Conservation (phyloP, 1,139 yeast genomes). For the Debaryomyces udenii region DNA sequence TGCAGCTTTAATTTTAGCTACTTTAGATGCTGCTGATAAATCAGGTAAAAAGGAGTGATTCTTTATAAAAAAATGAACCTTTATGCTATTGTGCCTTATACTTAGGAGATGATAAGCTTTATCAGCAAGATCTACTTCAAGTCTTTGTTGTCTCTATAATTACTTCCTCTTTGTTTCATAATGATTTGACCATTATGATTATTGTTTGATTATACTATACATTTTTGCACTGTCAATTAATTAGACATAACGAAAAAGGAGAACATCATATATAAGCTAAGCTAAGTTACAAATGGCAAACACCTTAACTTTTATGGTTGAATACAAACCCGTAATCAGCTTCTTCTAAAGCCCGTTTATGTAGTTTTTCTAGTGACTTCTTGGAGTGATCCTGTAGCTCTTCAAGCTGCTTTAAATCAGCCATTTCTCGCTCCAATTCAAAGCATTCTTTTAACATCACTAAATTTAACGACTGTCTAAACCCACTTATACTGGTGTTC, state of each 20-base stretch:
- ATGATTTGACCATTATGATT: constrained; percentile 4
- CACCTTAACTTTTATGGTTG: not conserved
- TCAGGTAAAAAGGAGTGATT: constrained; percentile 19
- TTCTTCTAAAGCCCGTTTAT: constrained; percentile 33
- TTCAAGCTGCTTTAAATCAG: constrained; percentile 24
- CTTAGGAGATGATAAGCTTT: not conserved
- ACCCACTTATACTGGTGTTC: constrained; percentile 48
- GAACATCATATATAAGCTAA: no score
- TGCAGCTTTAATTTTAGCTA: constrained; percentile 83
- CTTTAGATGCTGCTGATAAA: constrained; percentile 70
- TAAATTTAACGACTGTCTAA: constrained; percentile 34
- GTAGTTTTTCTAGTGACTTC: constrained; percentile 32
- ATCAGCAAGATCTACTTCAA: not conserved
- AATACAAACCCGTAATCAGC: constrained; percentile 27
- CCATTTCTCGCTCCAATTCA: constrained; percentile 39
- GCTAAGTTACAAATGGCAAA: no score
- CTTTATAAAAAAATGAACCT: not conserved
- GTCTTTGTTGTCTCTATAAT: constrained; percentile 3
- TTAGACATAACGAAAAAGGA: no score
- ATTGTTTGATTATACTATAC: constrained; percentile 6
- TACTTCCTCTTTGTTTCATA: constrained; percentile 7
- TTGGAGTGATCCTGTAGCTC: constrained; percentile 40
- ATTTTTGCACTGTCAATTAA: not conserved
- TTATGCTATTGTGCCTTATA: not conserved
- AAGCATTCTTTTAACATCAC: constrained; percentile 34